Evolutionary conservation across 345 rosid genomes (phyloP), one percentile per base, ranked within the genome.

Genomic region (Fremontodendron californicum): DNA sequence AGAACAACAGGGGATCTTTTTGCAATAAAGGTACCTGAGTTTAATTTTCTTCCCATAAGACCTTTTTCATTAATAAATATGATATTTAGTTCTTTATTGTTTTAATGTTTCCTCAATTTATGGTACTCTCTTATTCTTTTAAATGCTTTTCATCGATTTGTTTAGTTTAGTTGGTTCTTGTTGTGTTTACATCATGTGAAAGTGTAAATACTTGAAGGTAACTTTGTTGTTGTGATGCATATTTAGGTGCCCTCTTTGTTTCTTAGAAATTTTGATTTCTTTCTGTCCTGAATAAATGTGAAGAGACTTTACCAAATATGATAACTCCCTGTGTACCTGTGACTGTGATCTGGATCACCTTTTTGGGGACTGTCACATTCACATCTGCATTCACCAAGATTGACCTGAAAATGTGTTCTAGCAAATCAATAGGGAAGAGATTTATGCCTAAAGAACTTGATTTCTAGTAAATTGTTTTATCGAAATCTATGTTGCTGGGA

Each of bases 1-100:
- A 90, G 97, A 88, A 91, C 97, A 51, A 96, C 99, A 9, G 99
- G 99, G 70, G 99, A 96, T 87, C 91, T 94, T 81, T 96, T 96
- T 68, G 98, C 99, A 67, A 92, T 96, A 74, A 96, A 96, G 99
- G 99, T 89, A 82, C 69, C 75, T 23, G 27, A 25, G 4, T 76
- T 68, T 43, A 54, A 49, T 76, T 75, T 71, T 71, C 66, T 64
- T 71, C 15, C 10, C 42, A 25, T 48, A 75, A 58, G 15, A 43
- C 72, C 48, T 19, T 49, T 70, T 62, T 64, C 51, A 52, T 16
- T 71, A n/a, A 75, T 68, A 67, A 13, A 45, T 68, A 13, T 69
- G 27, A 46, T 42, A 29, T n/a, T 54, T 42, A 12, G 19, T 45
- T 43, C 25, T 68, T 19, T 55, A 57, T 18, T 48, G 9, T 60